Base-by-base conservation (phyloP, 305 asterid genomes). In the Lippia alba region DNA sequence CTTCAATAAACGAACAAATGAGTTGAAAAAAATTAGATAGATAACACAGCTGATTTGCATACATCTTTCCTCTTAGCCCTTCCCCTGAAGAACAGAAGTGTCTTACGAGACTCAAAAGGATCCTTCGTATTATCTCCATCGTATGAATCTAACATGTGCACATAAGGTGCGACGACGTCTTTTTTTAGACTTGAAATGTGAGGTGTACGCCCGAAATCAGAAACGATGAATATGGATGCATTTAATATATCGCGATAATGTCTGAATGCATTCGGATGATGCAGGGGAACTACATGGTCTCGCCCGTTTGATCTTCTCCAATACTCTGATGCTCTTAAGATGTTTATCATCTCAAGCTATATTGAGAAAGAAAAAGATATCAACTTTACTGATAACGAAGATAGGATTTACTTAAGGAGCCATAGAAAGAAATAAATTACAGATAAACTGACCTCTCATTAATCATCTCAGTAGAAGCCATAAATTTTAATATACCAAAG, bases 211-310 rank as follows among this genome's bases (percentile, higher is more conserved):
- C 94, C 99, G 77, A 94, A 94, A 78, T 94, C 99, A 33, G 99
- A 96, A 49, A 94, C 98, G 41, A 94, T 79, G 74, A 92, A 86
- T 78, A 90, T 90, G 62, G 99, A 86, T 54, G 89, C 85, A 75
- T 87, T 87, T 78, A 94, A 67, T 79, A 79, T 78, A 77, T 82
- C 85, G 66, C 98, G 91, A 65, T 85, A 85, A 72, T 84, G 92
- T 72, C 93, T 87, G 83, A 94, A 91, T 73, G 99, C 98, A 83
- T 94, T 94, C 40, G 99, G 99, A 83, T 94, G 99, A 78, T 94
- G 99, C 87, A 94, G 49, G 15, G 98, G 96, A 50, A 94, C 87
- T 34, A 94, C 90, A 51, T 94, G 99, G 75, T 94, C 97, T 74
- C 89, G 78, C 70, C 99, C 99, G 4, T 80, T 80, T 56, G 96